phyloP scores from a whole-genome alignment of 768 basidiomycete genomes.

The Clathrus columnatus region DNA sequence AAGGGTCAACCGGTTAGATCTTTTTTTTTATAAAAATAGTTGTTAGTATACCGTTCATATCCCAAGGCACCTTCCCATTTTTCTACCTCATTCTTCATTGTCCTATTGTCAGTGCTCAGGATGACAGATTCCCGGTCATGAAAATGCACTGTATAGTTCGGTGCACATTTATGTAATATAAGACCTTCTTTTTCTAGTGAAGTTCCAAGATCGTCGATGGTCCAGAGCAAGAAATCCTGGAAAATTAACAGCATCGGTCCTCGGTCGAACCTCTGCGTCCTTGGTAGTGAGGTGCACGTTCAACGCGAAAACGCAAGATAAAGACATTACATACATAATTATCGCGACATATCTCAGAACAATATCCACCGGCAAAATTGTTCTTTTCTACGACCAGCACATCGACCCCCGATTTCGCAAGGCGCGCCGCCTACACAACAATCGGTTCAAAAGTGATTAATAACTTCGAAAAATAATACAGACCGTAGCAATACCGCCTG shows the following conservation, averaged over 20 bases:
- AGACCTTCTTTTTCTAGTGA: slow-evolving; percentile 25
- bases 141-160: slow-evolving; percentile 34
- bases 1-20: no score
- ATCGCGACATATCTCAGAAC: slow-evolving; percentile 26
- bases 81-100: no score
- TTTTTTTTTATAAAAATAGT: no score
- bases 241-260: slow-evolving; percentile 27
- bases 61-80: no score
- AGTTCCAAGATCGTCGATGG: slow-evolving; percentile 29
- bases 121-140: no score
- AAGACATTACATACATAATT: slow-evolving; percentile 7
- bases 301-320: not conserved
- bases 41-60: no score
- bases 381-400: slow-evolving; percentile 37
- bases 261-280: slow-evolving; percentile 29
- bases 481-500: no score
- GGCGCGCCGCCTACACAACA: no score
- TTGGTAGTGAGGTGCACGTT: not conserved
- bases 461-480: no score
- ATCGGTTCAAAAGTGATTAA: no score
- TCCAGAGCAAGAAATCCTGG: slow-evolving; percentile 27
- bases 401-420: no score
- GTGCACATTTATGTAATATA: slow-evolving; percentile 31
- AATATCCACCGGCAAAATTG: slow-evolving; percentile 30
- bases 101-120: no score